Percentiles rank a stretch among this genome's conserved stretches.
Evolutionary conservation across 331 rosid genomes (phyloP).

Genomic region (Malus hybrid): DNA sequence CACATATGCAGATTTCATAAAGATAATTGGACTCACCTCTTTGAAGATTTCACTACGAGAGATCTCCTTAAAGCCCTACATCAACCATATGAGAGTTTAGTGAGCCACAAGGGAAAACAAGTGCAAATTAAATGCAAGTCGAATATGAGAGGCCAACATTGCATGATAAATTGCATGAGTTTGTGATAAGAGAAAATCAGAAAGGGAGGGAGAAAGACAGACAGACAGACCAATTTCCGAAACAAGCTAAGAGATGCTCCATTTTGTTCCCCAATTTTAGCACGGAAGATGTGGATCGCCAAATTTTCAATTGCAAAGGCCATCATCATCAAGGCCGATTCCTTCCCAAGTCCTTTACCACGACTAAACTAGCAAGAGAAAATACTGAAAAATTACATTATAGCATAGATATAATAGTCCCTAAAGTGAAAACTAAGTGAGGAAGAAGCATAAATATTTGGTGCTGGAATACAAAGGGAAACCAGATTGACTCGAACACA

Average conservation of each 20-base stretch:
- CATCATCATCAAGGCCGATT: slow-evolving; percentile 77
- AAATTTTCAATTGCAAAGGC: slow-evolving; percentile 61
- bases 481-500: not conserved
- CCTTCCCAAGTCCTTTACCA: slow-evolving; percentile 81
- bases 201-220: not conserved
- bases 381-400: slow-evolving; percentile 19
- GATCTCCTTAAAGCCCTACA: slow-evolving; percentile 70
- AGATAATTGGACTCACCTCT: slow-evolving; percentile 51
- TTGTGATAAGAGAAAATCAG: not conserved
- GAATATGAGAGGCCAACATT: not conserved
- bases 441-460: not conserved
- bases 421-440: not conserved
- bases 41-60: slow-evolving; percentile 69
- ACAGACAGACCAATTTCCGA: slow-evolving; percentile 37
- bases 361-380: slow-evolving; percentile 66
- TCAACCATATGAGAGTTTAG: slow-evolving; percentile 20
- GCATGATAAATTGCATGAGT: not conserved
- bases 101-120: slow-evolving; percentile 5
- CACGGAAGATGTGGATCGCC: slow-evolving; percentile 53
- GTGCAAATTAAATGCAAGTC: not conserved
- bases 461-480: not conserved
- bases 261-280: slow-evolving; percentile 83
- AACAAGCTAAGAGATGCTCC: slow-evolving; percentile 69
- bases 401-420: not conserved
- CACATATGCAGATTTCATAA: not conserved